These are phyloP conservation scores for Cnidoscolus chayamansa DNA, from an alignment of 441 rosid genomes.

Conservation along the genomic window DNA sequence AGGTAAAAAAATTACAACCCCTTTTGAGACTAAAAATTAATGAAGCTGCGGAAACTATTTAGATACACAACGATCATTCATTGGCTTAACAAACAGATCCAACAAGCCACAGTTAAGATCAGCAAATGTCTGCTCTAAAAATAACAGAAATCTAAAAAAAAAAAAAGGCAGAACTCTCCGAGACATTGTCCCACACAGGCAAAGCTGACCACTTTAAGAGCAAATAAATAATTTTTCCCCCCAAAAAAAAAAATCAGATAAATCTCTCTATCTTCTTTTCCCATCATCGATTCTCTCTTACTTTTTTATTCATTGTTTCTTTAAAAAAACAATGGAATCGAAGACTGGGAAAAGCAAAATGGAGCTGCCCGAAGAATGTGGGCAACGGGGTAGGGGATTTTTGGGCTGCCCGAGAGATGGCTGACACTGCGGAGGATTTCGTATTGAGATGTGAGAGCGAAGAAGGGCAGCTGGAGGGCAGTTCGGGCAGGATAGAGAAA, in stretches of 20 bases:
- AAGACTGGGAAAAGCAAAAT: conserved; percentile 28
- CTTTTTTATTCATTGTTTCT: conserved; percentile 16
- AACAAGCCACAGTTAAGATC: conserved; percentile 34
- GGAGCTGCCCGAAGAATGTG: conserved; percentile 20
- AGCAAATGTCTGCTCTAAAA: conserved; percentile 28
- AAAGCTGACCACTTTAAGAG: conserved; percentile 28
- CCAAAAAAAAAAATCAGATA: not conserved
- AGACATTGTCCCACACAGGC: conserved; percentile 12
- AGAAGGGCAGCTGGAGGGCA: conserved; percentile 15
- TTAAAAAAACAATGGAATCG: conserved; percentile 22
- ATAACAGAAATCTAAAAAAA: conserved; percentile 21
- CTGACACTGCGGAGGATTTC: not conserved
- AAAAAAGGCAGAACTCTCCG: not conserved
- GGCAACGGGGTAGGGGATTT: not conserved
- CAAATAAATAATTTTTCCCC: not conserved
- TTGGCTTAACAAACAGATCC: not conserved
- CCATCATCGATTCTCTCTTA: conserved; percentile 25
- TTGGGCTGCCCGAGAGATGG: conserved; percentile 21
- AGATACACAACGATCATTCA: conserved; percentile 1
- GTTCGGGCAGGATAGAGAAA: conserved; percentile 25
- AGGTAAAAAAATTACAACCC: conserved; percentile 24
- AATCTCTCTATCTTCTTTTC: not conserved
- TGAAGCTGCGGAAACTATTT: conserved; percentile 3
- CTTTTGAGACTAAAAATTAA: not conserved
- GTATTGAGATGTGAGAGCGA: not conserved